A percentile compares a stretch with the other conserved stretches of the same genome.
These are phyloP conservation scores for Aspergillus taichungensis DNA, from an alignment of 495 filamentous ascomycete genomes.

Conservation along the genomic window DNA sequence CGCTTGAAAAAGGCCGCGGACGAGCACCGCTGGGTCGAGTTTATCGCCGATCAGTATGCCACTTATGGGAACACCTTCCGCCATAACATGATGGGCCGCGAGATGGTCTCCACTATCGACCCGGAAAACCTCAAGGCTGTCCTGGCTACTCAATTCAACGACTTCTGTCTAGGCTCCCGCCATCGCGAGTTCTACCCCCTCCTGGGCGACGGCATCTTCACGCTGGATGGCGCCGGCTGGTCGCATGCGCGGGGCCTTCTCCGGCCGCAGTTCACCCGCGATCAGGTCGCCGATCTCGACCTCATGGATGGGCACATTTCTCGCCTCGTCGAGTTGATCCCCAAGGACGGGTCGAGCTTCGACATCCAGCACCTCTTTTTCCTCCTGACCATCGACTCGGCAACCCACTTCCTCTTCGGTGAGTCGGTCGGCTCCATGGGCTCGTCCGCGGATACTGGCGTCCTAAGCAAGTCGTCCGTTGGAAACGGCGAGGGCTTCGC, in stretches of 20 bases:
- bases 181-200: conserved; percentile 27
- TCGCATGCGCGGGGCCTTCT: conserved; percentile 46
- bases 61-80: conserved; percentile 30
- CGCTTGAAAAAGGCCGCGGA: conserved; percentile 19
- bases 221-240: conserved; percentile 41
- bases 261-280: conserved; percentile 45
- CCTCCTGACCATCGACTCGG: conserved; percentile 54
- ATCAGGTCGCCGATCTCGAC: conserved; percentile 34
- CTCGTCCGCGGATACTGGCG: conserved; percentile 10
- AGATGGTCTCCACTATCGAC: conserved; percentile 37
- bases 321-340: conserved; percentile 42
- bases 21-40: conserved; percentile 27
- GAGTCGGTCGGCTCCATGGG: conserved; percentile 40
- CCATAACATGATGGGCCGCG: conserved; percentile 17
- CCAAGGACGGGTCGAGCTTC: conserved; percentile 39
- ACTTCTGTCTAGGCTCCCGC: conserved; percentile 37
- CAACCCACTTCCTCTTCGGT: conserved; percentile 61
- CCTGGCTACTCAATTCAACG: conserved; percentile 46
- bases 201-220: conserved; percentile 42
- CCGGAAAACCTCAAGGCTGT: conserved; percentile 47
- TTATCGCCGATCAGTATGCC: conserved; percentile 20
- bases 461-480: conserved; percentile 25
- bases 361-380: conserved; percentile 55
- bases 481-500: conserved; percentile 34
- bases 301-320: conserved; percentile 50